These are phyloP conservation scores for Nigrospora osmanthi DNA, from an alignment of 2,329 filamentous ascomycete genomes.

Conservation along the genomic window DNA sequence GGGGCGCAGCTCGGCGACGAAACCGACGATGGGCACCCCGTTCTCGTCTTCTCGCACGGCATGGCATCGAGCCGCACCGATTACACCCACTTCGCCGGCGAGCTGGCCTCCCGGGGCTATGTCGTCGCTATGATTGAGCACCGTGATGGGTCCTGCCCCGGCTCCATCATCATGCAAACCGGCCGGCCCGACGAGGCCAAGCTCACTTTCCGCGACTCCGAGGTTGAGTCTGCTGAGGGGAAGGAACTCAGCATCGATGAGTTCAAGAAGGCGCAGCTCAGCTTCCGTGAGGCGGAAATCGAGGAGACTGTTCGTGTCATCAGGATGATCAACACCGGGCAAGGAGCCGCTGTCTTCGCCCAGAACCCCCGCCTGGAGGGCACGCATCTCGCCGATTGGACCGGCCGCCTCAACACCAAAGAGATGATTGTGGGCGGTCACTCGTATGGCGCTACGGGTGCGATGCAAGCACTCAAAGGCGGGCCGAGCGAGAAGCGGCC, in stretches of 20 bases:
- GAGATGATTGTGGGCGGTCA: slow-evolving; percentile 53
- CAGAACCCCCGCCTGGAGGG: slow-evolving; percentile 41
- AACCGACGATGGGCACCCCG: slow-evolving; percentile 22
- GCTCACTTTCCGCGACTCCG: slow-evolving; percentile 26
- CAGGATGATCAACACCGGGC: slow-evolving; percentile 28
- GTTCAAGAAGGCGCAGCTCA: slow-evolving; percentile 38
- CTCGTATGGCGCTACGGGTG: slow-evolving; percentile 59
- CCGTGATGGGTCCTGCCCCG: slow-evolving; percentile 42
- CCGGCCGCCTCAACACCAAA: slow-evolving; percentile 43
- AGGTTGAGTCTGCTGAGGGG: slow-evolving; percentile 25
- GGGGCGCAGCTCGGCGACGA: slow-evolving; percentile 3
- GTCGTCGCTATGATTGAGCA: slow-evolving; percentile 44
- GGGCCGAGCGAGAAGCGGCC: slow-evolving; percentile 32
- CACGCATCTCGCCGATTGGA: slow-evolving; percentile 38
- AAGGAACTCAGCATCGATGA: slow-evolving; percentile 16
- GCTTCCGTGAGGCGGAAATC: slow-evolving; percentile 43
- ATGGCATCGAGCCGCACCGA: slow-evolving; percentile 41
- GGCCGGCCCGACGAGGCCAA: slow-evolving; percentile 19
- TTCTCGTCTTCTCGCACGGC: slow-evolving; percentile 45
- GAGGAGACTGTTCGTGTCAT: slow-evolving; percentile 34
- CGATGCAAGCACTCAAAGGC: slow-evolving; percentile 49
- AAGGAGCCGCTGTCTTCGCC: slow-evolving; percentile 23
- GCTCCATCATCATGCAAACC: slow-evolving; percentile 27
- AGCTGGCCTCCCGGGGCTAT: slow-evolving; percentile 40
- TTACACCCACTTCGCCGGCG: slow-evolving; percentile 42